A percentile compares a stretch with the other conserved stretches of the same genome.
These are phyloP conservation scores for Pseudocercospora macadamiae DNA, from an alignment of 2,329 filamentous ascomycete species.

Conservation along the genomic window DNA sequence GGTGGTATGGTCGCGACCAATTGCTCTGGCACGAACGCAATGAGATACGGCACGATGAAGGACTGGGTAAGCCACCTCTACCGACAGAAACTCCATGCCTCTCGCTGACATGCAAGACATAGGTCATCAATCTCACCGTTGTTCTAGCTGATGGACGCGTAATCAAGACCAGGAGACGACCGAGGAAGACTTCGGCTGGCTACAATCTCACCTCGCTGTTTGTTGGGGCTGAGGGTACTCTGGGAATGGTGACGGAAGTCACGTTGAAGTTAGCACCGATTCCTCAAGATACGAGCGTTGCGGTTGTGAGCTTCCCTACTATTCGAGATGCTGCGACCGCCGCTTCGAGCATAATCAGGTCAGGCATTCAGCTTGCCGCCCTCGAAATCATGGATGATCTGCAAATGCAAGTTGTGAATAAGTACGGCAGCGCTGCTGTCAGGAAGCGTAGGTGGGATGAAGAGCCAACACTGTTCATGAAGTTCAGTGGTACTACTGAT, in stretches of 20 bases:
- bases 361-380: conserved; percentile 71
- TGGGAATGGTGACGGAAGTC: conserved; percentile 80
- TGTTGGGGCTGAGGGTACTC: conserved; percentile 78
- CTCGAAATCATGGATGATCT: conserved; percentile 91
- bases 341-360: conserved; percentile 74
- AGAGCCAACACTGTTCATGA: conserved; percentile 74
- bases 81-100: too few relatives aligned
- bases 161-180: conserved; percentile 77
- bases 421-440: conserved; percentile 58
- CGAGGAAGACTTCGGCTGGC: conserved; percentile 76
- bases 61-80: conserved; percentile 61
- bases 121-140: conserved; percentile 74
- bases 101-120: neutral
- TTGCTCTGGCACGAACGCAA: conserved; percentile 66
- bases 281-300: conserved; percentile 75
- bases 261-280: conserved; percentile 79
- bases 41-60: conserved; percentile 83
- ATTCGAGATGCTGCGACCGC: conserved; percentile 76
- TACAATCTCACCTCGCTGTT: conserved; percentile 83
- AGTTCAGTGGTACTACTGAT: conserved; percentile 73
- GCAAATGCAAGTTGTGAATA: conserved; percentile 78
- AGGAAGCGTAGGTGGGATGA: conserved; percentile 76
- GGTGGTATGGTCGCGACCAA: conserved; percentile 84
- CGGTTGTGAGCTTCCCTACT: conserved; percentile 76
- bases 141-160: conserved; percentile 77